Conservation (phyloP, 305 asterid genomes). For the Fraxinus angustifolia region DNA sequence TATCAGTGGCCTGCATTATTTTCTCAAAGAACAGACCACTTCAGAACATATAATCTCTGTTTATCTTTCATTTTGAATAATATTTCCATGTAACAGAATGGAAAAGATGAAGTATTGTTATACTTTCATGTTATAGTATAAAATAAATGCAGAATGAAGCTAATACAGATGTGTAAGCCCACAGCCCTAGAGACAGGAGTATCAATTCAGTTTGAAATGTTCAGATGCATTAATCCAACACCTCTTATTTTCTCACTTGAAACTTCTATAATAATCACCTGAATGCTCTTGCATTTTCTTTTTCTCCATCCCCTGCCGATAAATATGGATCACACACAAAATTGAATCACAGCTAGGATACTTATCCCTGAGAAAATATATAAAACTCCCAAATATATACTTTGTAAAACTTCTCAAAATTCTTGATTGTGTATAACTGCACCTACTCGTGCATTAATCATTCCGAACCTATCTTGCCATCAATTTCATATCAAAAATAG, state of each 20-base stretch:
- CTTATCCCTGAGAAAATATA: not conserved
- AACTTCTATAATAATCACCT: not conserved
- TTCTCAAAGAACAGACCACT: not conserved
- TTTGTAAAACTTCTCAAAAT: not conserved
- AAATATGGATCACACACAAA: not conserved
- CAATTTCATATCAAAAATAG: not conserved
- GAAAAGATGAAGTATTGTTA: not conserved
- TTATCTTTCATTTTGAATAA: not conserved
- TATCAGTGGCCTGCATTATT: not conserved
- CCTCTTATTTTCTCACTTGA: not conserved
- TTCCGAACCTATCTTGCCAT: not conserved
- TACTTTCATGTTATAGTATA: not conserved
- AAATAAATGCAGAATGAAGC: not conserved
- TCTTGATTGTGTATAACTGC: not conserved
- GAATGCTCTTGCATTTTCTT: not conserved
- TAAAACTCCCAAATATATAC: not conserved
- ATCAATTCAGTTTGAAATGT: not conserved
- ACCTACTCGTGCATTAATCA: not conserved
- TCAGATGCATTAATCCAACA: not conserved
- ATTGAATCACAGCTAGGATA: not conserved
- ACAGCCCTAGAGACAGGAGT: not conserved
- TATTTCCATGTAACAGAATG: not conserved
- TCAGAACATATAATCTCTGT: not conserved
- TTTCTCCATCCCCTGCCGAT: not conserved
- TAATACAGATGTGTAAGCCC: not conserved